Evolutionary conservation across 257 asterid species (phyloP).

Genomic region (Solanum chmielewskii): DNA sequence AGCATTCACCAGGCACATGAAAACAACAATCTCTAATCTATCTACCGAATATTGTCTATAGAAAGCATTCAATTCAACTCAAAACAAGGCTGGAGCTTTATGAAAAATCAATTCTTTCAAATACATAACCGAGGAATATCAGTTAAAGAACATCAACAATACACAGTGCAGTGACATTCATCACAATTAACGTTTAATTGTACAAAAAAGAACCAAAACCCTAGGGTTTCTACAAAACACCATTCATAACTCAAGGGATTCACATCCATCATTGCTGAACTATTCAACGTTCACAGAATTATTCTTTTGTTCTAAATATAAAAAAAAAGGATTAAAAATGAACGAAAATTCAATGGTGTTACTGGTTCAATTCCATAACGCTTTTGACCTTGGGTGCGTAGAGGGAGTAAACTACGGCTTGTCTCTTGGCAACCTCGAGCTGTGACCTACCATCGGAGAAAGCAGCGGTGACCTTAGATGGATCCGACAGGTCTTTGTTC

Average conservation of each 20-base stretch:
- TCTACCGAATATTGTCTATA: neutral
- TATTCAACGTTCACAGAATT: neutral
- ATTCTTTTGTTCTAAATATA: neutral
- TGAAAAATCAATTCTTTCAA: neutral
- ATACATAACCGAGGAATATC: neutral
- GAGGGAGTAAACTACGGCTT: conserved; percentile 68
- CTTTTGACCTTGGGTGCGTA: conserved; percentile 60
- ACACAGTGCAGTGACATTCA: neutral
- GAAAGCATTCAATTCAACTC: neutral
- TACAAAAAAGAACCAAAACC: neutral
- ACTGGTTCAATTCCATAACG: conserved; percentile 53
- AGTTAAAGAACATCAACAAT: neutral
- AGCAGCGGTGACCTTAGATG: conserved; percentile 43
- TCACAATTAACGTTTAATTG: neutral
- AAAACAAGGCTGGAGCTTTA: neutral
- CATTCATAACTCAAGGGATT: neutral
- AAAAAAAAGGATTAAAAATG: neutral
- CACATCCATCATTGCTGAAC: neutral
- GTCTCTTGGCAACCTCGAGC: conserved; percentile 75
- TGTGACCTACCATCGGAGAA: conserved; percentile 69
- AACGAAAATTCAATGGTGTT: neutral
- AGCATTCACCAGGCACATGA: neutral
- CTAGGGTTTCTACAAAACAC: neutral
- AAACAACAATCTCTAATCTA: neutral
- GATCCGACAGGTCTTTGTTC: conserved; percentile 40